These are phyloP conservation scores for Phyllosticta citrichinensis DNA, from an alignment of 2,329 filamentous ascomycete genomes.

Conservation along the genomic window DNA sequence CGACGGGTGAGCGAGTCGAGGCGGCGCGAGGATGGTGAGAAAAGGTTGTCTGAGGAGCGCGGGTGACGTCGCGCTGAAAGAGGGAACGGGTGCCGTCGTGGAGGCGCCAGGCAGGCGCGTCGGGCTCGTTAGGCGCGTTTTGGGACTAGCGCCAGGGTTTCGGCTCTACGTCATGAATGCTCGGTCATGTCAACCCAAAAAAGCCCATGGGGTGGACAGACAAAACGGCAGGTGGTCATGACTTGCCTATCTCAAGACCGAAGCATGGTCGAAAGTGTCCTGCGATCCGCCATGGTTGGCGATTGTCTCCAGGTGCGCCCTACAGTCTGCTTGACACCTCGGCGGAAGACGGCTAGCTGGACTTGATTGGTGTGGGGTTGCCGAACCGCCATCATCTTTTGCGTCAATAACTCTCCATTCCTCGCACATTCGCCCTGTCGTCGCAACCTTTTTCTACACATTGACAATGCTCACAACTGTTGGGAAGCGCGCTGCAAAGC, in stretches of 20 bases:
- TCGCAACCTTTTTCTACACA: neutral
- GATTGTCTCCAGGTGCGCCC: neutral
- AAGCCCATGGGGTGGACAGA: no score
- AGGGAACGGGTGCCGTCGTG: neutral
- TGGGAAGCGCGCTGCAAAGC: constrained; percentile 30
- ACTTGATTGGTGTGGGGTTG: constrained; percentile 11
- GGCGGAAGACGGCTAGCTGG: constrained; percentile 4
- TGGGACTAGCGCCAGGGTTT: neutral
- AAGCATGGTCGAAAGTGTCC: neutral
- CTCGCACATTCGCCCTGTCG: neutral
- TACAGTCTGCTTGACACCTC: constrained; percentile 3
- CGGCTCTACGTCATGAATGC: constrained; percentile 1
- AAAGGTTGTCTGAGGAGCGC: neutral
- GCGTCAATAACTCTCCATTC: neutral
- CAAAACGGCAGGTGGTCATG: no score
- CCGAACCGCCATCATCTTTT: constrained; percentile 3
- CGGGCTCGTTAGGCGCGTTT: constrained; percentile 4
- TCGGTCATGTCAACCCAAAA: neutral
- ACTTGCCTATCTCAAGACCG: no score
- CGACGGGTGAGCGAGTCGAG: neutral
- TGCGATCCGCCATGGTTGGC: neutral
- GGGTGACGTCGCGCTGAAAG: constrained; percentile 4
- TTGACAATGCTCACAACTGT: constrained; percentile 35
- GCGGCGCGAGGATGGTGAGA: constrained; percentile 2
- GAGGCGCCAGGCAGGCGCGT: constrained; percentile 3